A percentile compares a stretch with the other conserved stretches of the same genome.
Evolutionary conservation across 2,329 filamentous ascomycete genomes (phyloP).

Genomic region (Pestalotiopsis sp.): DNA sequence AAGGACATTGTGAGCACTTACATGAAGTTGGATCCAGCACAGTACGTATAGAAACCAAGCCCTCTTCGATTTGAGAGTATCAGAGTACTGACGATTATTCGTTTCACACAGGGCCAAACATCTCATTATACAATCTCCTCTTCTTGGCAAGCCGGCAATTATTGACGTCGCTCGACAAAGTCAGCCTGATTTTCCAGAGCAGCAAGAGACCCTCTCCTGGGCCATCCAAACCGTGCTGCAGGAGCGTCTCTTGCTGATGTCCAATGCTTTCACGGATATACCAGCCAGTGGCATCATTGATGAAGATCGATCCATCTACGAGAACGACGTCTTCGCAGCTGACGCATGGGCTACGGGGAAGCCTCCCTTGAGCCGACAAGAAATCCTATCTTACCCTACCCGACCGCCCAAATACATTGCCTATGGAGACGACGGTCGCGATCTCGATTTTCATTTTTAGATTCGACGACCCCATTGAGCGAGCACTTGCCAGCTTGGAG

Average conservation of each 20-base stretch:
- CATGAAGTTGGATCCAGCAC: constrained; percentile 51
- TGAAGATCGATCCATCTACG: constrained; percentile 23
- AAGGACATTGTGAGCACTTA: constrained; percentile 38
- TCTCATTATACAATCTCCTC: constrained; percentile 49
- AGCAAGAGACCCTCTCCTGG: constrained; percentile 30
- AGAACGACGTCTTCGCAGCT: constrained; percentile 20
- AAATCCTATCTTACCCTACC: constrained; percentile 21
- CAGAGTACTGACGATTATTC: not conserved
- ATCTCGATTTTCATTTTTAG: constrained; percentile 3
- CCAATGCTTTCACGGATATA: constrained; percentile 15
- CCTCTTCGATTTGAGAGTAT: not conserved
- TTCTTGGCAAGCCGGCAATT: constrained; percentile 47
- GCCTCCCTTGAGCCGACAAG: constrained; percentile 21
- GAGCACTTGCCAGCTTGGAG: not conserved
- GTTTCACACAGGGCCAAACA: constrained; percentile 39
- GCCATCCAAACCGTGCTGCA: constrained; percentile 30
- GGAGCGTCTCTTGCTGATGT: constrained; percentile 26
- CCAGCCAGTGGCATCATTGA: constrained; percentile 30
- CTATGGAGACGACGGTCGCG: constrained; percentile 28
- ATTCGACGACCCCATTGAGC: not conserved
- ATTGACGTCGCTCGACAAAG: constrained; percentile 43
- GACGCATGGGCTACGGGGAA: constrained; percentile 25
- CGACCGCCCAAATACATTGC: constrained; percentile 20
- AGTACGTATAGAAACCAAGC: constrained; percentile 24
- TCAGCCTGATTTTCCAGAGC: constrained; percentile 46